These are phyloP conservation scores for Didymella glomerata DNA, from an alignment of 2,329 filamentous ascomycete species.

Conservation along the genomic window DNA sequence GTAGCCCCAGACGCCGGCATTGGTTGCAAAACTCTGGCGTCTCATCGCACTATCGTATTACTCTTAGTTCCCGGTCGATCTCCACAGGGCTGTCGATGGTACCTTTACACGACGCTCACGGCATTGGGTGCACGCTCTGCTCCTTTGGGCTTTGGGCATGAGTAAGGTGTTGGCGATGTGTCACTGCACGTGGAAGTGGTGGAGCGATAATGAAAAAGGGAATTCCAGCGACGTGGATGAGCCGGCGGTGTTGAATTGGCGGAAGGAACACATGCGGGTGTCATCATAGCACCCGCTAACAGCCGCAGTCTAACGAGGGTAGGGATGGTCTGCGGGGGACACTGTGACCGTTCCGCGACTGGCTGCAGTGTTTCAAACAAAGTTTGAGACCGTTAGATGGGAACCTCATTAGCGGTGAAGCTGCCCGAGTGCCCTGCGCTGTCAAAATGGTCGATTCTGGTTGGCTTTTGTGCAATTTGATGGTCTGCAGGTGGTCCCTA, in stretches of 20 bases:
- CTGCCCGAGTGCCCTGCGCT: neutral
- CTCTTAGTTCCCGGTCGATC: conserved; percentile 24
- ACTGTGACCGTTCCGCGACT: conserved; percentile 10
- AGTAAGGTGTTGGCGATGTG: conserved; percentile 17
- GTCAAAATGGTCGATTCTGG: neutral
- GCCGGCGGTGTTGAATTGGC: conserved; percentile 19
- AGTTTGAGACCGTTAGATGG: conserved; percentile 2
- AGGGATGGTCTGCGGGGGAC: conserved; percentile 13
- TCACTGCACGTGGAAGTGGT: conserved; percentile 18
- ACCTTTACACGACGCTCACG: conserved; percentile 49
- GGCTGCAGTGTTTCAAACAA: conserved; percentile 6
- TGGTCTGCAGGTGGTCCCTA: neutral
- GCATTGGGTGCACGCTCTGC: conserved; percentile 47
- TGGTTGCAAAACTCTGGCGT: conserved; percentile 41
- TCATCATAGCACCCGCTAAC: conserved; percentile 24
- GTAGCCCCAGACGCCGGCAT: conserved; percentile 40
- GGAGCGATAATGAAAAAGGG: conserved; percentile 25
- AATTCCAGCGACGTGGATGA: conserved; percentile 25
- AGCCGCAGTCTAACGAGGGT: conserved; percentile 14
- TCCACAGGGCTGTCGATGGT: conserved; percentile 14
- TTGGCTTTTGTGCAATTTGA: neutral
- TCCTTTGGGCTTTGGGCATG: conserved; percentile 43
- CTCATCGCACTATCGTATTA: conserved; percentile 42
- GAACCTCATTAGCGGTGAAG: neutral
- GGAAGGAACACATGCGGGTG: conserved; percentile 18